Conservation (phyloP, 1,139 yeast genomes). For the Pichia sp. region DNA sequence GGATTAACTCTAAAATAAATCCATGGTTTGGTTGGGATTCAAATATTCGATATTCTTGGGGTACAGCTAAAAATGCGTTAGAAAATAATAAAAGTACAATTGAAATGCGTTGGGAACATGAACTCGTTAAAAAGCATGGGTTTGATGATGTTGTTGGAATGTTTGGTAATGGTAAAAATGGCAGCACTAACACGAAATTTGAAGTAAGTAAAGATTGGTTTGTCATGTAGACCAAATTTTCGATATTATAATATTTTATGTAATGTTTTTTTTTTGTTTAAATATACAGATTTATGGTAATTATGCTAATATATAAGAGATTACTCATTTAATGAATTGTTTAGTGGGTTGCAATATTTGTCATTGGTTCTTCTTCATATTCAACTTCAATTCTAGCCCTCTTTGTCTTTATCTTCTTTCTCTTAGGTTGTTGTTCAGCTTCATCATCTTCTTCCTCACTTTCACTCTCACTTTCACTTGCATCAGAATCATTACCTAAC, state of each 20-base stretch:
- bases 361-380: conserved; percentile 48
- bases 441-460: conserved; percentile 31
- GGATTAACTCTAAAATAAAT: conserved; percentile 62
- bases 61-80: conserved; percentile 74
- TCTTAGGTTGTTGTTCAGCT: conserved; percentile 28
- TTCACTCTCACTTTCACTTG: conserved; percentile 21
- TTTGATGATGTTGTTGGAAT: conserved; percentile 10
- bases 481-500: conserved; percentile 54
- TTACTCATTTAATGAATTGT: not conserved
- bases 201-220: conserved; percentile 12
- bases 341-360: conserved; percentile 20
- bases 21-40: conserved; percentile 83
- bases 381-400: conserved; percentile 80
- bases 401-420: conserved; percentile 40
- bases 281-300: not conserved
- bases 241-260: not conserved
- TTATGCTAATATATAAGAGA: too few relatives aligned
- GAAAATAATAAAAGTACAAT: conserved; percentile 42
- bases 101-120: conserved; percentile 54
- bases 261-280: not conserved
- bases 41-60: conserved; percentile 84
- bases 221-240: not conserved
- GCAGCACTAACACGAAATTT: not conserved
- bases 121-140: conserved; percentile 22
- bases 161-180: not conserved